A percentile compares a stretch with the other conserved stretches of the same genome.
Conservation (phyloP, 208 protist species). For the Trypanosoma lewisi region DNA sequence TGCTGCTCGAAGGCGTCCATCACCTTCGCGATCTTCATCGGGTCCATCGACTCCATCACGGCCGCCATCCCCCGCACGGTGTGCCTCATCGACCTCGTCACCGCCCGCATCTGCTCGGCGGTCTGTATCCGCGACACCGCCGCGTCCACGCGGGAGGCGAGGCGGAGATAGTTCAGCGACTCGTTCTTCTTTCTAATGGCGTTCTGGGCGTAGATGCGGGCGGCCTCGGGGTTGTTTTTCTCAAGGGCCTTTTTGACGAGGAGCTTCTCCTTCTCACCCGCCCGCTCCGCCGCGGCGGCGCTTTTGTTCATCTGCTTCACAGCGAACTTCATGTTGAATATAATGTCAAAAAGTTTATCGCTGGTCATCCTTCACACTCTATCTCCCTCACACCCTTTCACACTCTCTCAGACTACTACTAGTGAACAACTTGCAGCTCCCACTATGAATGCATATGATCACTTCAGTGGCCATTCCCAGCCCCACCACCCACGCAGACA, state of each 20-base stretch:
- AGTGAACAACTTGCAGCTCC: too few species aligned
- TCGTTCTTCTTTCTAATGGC: conserved; percentile 97
- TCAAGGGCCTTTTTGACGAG: conserved; percentile 96
- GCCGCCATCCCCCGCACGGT: conserved; percentile 96
- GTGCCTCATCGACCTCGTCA: conserved; percentile 92
- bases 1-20: conserved; percentile 98
- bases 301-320: conserved; percentile 93
- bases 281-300: conserved; percentile 83
- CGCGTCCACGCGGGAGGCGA: conserved; percentile 95
- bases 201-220: conserved; percentile 98
- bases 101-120: conserved; percentile 89
- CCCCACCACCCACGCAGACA: too few species aligned
- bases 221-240: conserved; percentile 96
- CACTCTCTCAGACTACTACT: too few species aligned
- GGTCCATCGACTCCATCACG: conserved; percentile 91
- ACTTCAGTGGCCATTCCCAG: too few species aligned
- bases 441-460: too few species aligned
- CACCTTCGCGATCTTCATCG: conserved; percentile 84
- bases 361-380: conserved; percentile 36
- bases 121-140: conserved; percentile 94
- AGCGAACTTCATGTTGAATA: conserved; percentile 97
- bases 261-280: conserved; percentile 90
- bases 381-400: background rate
- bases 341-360: conserved; percentile 83
- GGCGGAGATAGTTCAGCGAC: conserved; percentile 93